Evolutionary conservation across 768 basidiomycete genomes (phyloP).

Genomic region (Brasilioporus rufonigricans): DNA sequence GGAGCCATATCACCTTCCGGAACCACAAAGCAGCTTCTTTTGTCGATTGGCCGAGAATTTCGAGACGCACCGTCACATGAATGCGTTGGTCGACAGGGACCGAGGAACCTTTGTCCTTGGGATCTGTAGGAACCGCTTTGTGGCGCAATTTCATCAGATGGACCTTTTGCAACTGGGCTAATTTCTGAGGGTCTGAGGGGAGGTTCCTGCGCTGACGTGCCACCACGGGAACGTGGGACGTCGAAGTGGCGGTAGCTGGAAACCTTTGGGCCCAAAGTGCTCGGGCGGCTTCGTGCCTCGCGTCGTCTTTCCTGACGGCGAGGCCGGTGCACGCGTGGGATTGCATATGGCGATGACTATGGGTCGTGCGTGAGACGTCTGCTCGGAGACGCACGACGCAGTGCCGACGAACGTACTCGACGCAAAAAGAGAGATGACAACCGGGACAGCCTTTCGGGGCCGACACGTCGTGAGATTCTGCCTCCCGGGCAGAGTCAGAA

Average conservation of each 20-base stretch:
- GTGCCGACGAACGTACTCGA: slow-evolving; percentile 42
- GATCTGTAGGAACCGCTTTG: slow-evolving; percentile 60
- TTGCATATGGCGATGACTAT: slow-evolving; percentile 65
- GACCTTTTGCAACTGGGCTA: slow-evolving; percentile 53
- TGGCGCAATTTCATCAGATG: slow-evolving; percentile 77
- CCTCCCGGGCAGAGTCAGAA: slow-evolving; percentile 2
- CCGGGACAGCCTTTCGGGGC: slow-evolving; percentile 42
- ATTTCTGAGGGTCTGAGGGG: slow-evolving; percentile 51
- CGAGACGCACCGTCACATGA: slow-evolving; percentile 47
- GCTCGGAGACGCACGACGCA: neutral
- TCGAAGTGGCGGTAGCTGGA: slow-evolving; percentile 19
- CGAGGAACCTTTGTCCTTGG: slow-evolving; percentile 47
- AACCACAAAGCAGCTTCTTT: slow-evolving; percentile 63
- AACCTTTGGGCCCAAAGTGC: slow-evolving; percentile 56
- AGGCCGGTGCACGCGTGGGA: slow-evolving; percentile 53
- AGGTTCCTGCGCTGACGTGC: slow-evolving; percentile 30
- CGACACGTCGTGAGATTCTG: neutral
- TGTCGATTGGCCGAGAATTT: slow-evolving; percentile 25
- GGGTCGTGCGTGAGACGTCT: slow-evolving; percentile 9
- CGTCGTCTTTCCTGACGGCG: slow-evolving; percentile 6
- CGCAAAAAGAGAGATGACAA: slow-evolving; percentile 63
- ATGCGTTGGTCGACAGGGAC: slow-evolving; percentile 56
- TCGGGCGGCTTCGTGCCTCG: slow-evolving; percentile 48
- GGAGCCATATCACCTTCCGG: slow-evolving; percentile 49
- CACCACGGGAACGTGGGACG: slow-evolving; percentile 27